Evolutionary conservation across 768 basidiomycete genomes (phyloP).

Genomic region (Boletus coccyginus): DNA sequence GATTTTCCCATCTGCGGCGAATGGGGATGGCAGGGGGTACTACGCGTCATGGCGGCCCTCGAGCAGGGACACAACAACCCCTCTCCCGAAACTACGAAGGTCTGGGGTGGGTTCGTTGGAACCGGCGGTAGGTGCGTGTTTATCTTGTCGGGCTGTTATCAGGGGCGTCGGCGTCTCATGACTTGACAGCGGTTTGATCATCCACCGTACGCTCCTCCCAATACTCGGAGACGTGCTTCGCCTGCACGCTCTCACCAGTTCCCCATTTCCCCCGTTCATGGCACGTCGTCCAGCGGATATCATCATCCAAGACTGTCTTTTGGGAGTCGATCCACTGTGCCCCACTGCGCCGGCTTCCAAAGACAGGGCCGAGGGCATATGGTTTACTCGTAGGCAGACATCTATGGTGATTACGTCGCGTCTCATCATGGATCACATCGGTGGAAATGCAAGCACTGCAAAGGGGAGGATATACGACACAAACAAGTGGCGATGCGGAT

Average conservation of each 20-base stretch:
- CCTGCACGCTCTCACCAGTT: constrained; percentile 28
- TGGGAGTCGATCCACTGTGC: constrained; percentile 39
- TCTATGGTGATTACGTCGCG: constrained; percentile 41
- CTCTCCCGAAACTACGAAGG: constrained; percentile 13
- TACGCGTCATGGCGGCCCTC: constrained; percentile 33
- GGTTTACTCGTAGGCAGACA: constrained; percentile 13
- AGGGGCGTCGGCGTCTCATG: neutral
- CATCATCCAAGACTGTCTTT: constrained; percentile 42
- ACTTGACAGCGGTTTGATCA: constrained; percentile 37
- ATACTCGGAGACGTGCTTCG: constrained; percentile 33
- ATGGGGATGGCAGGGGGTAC: constrained; percentile 34
- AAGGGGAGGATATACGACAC: constrained; percentile 26
- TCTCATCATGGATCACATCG: constrained; percentile 43
- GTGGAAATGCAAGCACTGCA: constrained; percentile 37
- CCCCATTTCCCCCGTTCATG: constrained; percentile 28
- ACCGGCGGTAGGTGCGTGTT: constrained; percentile 39
- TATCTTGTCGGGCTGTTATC: neutral
- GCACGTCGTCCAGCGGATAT: constrained; percentile 36
- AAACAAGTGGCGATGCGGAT: constrained; percentile 44
- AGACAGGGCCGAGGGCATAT: neutral
- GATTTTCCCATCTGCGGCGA: constrained; percentile 42
- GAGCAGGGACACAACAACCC: constrained; percentile 16
- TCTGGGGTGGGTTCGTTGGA: constrained; percentile 39
- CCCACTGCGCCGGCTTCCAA: constrained; percentile 17
- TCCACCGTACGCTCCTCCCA: constrained; percentile 36